phyloP scores from a whole-genome alignment of 768 basidiomycete species.

The Tephrocybe sp. region DNA sequence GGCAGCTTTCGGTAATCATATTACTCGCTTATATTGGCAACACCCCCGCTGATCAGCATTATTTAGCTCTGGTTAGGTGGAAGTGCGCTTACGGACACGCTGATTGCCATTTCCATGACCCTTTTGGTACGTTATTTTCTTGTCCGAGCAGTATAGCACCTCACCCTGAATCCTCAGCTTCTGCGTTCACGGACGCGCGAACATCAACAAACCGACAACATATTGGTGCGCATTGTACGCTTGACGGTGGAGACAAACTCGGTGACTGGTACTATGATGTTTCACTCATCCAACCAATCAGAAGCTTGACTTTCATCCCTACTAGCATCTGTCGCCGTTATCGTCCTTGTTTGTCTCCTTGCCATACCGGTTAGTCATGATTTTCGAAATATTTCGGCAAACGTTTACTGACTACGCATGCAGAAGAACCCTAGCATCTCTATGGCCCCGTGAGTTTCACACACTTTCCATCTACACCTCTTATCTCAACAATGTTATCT shows the following conservation, averaged over 20 bases:
- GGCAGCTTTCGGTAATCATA: conserved; percentile 12
- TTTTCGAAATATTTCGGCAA: no score
- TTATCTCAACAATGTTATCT: not conserved
- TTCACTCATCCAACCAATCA: not conserved
- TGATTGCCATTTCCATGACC: conserved; percentile 13
- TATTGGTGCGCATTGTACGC: conserved; percentile 12
- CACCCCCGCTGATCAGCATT: not conserved
- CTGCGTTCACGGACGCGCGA: conserved; percentile 10
- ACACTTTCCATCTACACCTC: not conserved
- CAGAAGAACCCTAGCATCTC: conserved; percentile 15
- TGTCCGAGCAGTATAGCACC: no score
- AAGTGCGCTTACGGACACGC: conserved; percentile 12
- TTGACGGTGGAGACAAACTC: conserved; percentile 17
- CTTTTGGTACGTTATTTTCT: not conserved
- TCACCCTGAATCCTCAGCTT: conserved; percentile 10
- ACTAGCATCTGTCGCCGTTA: conserved; percentile 13
- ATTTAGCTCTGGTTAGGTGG: conserved; percentile 14
- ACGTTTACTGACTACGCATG: not conserved
- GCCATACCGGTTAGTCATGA: conserved; percentile 11
- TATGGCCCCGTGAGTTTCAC: conserved; percentile 11
- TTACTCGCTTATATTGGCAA: no score
- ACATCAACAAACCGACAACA: conserved; percentile 7
- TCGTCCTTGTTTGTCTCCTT: conserved; percentile 12
- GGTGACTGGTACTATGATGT: conserved; percentile 5
- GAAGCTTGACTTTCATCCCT: not conserved